phyloP scores from a whole-genome alignment of 2,329 filamentous ascomycete genomes.

The Aspergillus carbonarius region DNA sequence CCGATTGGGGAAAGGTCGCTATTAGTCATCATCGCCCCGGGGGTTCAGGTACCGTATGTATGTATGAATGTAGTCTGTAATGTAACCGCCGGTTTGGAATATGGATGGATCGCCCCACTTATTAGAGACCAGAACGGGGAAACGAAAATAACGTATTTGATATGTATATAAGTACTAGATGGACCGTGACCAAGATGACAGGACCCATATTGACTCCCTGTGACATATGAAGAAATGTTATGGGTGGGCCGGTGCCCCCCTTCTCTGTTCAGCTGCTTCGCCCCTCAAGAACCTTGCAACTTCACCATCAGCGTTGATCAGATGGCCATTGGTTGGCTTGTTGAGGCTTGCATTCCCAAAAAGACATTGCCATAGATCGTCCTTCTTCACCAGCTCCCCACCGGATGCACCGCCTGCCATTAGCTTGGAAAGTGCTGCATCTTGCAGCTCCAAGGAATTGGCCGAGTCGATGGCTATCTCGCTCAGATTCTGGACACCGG shows the following conservation, averaged over 20 bases:
- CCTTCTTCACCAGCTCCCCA: conserved; percentile 75
- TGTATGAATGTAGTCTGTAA: too few species aligned
- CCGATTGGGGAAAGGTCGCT: conserved; percentile 5
- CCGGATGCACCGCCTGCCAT: conserved; percentile 68
- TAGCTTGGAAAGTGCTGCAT: conserved; percentile 67
- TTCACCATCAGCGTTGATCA: conserved; percentile 40
- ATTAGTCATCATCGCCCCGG: conserved; percentile 23
- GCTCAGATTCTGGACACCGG: conserved; percentile 36
- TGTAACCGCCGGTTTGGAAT: not conserved
- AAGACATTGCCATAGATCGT: conserved; percentile 84
- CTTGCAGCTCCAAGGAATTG: conserved; percentile 79
- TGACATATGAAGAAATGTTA: not conserved
- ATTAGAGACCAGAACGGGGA: too few species aligned
- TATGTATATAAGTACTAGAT: not conserved
- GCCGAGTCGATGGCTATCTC: conserved; percentile 73
- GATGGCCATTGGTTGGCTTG: conserved; percentile 12
- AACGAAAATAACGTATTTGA: too few species aligned
- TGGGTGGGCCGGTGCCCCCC: conserved; percentile 1
- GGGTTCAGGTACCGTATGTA: not conserved
- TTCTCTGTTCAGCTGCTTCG: conserved; percentile 55
- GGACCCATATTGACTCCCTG: not conserved
- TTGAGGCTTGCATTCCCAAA: conserved; percentile 61
- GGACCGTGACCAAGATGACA: not conserved
- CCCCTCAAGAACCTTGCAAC: conserved; percentile 53
- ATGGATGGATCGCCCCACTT: not conserved